Base-by-base conservation (phyloP, 2,329 filamentous ascomycete genomes). In the Cordyceps cateniannulata region DNA sequence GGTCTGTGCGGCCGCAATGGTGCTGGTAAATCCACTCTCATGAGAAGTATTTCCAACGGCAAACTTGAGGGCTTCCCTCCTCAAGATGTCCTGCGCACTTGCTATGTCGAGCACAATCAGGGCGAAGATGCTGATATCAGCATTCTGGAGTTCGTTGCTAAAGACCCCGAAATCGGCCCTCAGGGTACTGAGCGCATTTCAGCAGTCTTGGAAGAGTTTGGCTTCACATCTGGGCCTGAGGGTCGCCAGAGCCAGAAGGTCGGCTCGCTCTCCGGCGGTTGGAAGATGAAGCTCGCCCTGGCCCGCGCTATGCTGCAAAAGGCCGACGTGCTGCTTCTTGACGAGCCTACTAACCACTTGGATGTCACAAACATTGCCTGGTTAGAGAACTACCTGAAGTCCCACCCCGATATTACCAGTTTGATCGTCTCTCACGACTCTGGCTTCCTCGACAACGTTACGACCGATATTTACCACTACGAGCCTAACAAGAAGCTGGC, bases 211-310 rank as follows among this genome's bases (percentile, higher is more conserved):
- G 83, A 86, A 54, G 93, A 98, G 73, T 95, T 99, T 69, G 96
- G 96, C 48, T 99, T 99, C 78, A 96, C 90, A 24, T 77, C 90
- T 63, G 93, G 93, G 3, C 91, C 92, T 0, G 90, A 95, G 66
- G 95, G 93, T 62, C 86, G 91, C 63, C 95, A 98, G 75, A 83
- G 87, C 6, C 86, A 97, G 73, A 90, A 89, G 69, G 95, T 99
- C 62, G 95, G 95, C 67, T 97, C 93, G 22, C 79, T 99, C 40
- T 98, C 95, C 48, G 95, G 95, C 77, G 95, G 95, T 72, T 99
- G 95, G 95, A 98, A 98, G 85, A 99, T 99, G 95, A 99, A 99
- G 86, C 80, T 99, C 63, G 95, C 95, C 66, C 78, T 99, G 74
- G 95, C 95, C 57, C 86, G 95, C 69, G 95, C 95, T 65, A 98